Conservation (phyloP, 2,329 filamentous ascomycete genomes). For the Colletotrichum sp. region DNA sequence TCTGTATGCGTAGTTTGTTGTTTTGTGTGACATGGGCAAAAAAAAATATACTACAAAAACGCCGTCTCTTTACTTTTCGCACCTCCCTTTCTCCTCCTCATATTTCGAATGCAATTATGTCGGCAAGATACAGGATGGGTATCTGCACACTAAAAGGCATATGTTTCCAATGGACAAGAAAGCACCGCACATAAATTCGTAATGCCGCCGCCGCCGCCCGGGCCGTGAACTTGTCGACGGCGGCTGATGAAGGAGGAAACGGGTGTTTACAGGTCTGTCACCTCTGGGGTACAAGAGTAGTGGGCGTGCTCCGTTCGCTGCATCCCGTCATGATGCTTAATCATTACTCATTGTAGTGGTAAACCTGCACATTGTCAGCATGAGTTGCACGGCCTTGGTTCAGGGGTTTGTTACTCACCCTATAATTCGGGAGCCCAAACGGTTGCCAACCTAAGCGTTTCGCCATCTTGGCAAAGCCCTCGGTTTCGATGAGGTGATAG, state of each 20-base stretch:
- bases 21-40: not conserved
- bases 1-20: not conserved
- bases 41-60: slow-evolving; percentile 14
- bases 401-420: slow-evolving; percentile 61
- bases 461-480: slow-evolving; percentile 98
- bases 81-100: not conserved
- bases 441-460: slow-evolving; percentile 84
- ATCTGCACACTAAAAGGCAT: slow-evolving; percentile 12
- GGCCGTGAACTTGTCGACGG: not conserved
- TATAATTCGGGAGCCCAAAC: slow-evolving; percentile 94
- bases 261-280: not conserved
- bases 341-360: slow-evolving; percentile 84
- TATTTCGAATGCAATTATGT: slow-evolving; percentile 9
- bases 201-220: not conserved
- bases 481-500: slow-evolving; percentile 96
- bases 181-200: slow-evolving; percentile 12
- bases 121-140: slow-evolving; percentile 14
- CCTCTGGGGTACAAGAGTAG: not conserved
- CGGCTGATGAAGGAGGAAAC: not conserved
- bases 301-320: not conserved
- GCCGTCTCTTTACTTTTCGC: not conserved
- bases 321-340: not conserved
- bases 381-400: not conserved
- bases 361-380: slow-evolving; percentile 62
- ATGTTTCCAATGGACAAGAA: slow-evolving; percentile 1